A percentile compares a stretch with the other conserved stretches of the same genome.
These are phyloP conservation scores for Rhytidhysteron rufulum DNA, from an alignment of 2,329 filamentous ascomycete species.

Conservation along the genomic window DNA sequence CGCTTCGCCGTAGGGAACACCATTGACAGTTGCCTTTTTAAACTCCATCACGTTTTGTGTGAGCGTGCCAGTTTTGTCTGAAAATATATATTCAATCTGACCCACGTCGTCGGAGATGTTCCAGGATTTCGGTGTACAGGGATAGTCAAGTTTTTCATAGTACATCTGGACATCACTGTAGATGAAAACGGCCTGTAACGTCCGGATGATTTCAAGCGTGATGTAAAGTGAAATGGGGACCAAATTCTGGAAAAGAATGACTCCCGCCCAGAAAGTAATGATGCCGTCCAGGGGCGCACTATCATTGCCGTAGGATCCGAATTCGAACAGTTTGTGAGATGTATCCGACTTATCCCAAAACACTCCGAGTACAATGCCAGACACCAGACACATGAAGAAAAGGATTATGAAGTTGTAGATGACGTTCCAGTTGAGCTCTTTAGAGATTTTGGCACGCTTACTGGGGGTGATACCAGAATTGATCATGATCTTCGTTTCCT, in stretches of 20 bases:
- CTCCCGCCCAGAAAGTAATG: constrained; percentile 92
- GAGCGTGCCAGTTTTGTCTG: constrained; percentile 85
- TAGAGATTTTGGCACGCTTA: constrained; percentile 86
- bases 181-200: constrained; percentile 92
- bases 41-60: constrained; percentile 98
- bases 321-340: constrained; percentile 80
- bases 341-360: constrained; percentile 73
- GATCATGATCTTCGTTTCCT: constrained; percentile 99
- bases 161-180: constrained; percentile 97
- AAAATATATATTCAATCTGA: constrained; percentile 99
- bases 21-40: constrained; percentile 96
- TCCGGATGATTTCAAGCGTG: constrained; percentile 90
- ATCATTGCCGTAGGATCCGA: constrained; percentile 70
- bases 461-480: constrained; percentile 93
- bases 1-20: constrained; percentile 92
- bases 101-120: constrained; percentile 98
- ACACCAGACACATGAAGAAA: constrained; percentile 81
- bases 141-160: constrained; percentile 88
- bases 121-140: constrained; percentile 96
- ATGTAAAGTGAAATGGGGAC: constrained; percentile 98
- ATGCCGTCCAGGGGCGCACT: constrained; percentile 77
- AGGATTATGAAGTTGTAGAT: constrained; percentile 93
- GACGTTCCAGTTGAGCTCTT: constrained; percentile 95
- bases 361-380: constrained; percentile 79
- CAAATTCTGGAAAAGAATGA: constrained; percentile 98